A percentile compares a stretch with the other conserved stretches of the same genome.
Evolutionary conservation across 2,329 filamentous ascomycete genomes (phyloP).

Genomic region (Basipetospora chlamydospora): DNA sequence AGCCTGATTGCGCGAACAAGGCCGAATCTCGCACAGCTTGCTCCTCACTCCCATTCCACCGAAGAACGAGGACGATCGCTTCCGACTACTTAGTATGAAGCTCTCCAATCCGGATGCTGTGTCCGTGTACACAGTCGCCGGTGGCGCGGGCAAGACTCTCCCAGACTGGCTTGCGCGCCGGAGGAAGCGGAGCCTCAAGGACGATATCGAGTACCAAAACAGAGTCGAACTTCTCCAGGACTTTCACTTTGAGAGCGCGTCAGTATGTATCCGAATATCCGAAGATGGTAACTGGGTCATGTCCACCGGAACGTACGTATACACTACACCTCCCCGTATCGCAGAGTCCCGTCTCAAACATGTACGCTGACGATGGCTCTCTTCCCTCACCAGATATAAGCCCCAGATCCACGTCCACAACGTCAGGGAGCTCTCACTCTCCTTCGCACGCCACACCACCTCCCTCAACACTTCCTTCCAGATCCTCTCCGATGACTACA

Average conservation of each 20-base stretch:
- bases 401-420: conserved; percentile 87
- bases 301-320: conserved; percentile 70
- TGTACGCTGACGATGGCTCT: too few species aligned
- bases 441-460: conserved; percentile 81
- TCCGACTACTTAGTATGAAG: conserved; percentile 48
- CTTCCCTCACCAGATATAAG: conserved; percentile 9
- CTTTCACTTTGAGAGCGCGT: conserved; percentile 95
- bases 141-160: conserved; percentile 71
- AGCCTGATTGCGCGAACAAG: too few species aligned
- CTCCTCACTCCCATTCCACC: too few species aligned
- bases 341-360: too few species aligned
- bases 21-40: too few species aligned
- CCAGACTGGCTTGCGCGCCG: conserved; percentile 91
- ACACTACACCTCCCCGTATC: too few species aligned
- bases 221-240: conserved; percentile 91
- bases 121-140: conserved; percentile 89
- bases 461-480: conserved; percentile 84
- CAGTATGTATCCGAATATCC: conserved; percentile 73
- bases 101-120: conserved; percentile 69
- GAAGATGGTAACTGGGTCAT: conserved; percentile 97
- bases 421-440: conserved; percentile 83
- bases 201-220: conserved; percentile 84
- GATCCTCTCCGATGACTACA: conserved; percentile 78
- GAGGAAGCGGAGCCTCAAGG: conserved; percentile 80
- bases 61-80: not conserved